Evolutionary conservation across 352 stramenopile species (phyloP).

Genomic region (Pythium grandisporangium): DNA sequence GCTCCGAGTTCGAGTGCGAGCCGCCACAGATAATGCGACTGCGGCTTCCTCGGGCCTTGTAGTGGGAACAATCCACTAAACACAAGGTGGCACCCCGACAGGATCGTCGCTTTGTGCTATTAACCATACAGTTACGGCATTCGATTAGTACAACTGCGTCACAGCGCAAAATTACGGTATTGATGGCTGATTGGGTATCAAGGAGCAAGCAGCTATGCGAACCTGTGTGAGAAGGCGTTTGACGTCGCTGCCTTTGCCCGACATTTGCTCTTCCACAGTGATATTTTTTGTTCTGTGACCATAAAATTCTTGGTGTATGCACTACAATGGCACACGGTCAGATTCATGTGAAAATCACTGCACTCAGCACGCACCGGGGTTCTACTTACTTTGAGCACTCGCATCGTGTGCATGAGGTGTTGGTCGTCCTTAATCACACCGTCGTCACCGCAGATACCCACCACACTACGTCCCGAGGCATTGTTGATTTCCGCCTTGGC

Average conservation of each 20-base stretch:
- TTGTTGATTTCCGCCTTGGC: slow-evolving; percentile 81
- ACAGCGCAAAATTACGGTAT: too few relatives aligned
- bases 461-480: slow-evolving; percentile 36
- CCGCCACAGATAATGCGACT: slow-evolving; percentile 73
- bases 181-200: too few relatives aligned
- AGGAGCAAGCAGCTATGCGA: not conserved
- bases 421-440: slow-evolving; percentile 19
- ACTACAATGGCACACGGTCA: slow-evolving; percentile 9
- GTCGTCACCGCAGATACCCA: slow-evolving; percentile 29
- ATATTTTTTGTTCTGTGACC: slow-evolving; percentile 31
- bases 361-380: slow-evolving; percentile 19
- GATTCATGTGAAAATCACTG: not conserved
- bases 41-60: slow-evolving; percentile 31
- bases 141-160: too few relatives aligned
- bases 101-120: slow-evolving; percentile 62
- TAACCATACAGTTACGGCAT: too few relatives aligned
- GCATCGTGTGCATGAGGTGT: slow-evolving; percentile 42
- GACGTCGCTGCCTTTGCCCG: slow-evolving; percentile 51
- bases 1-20: slow-evolving; percentile 62
- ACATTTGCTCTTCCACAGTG: slow-evolving; percentile 61
- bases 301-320: slow-evolving; percentile 58
- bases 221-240: slow-evolving; percentile 62
- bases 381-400: too few relatives aligned
- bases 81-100: slow-evolving; percentile 55
- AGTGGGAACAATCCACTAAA: slow-evolving; percentile 81